A percentile compares a stretch with the other conserved stretches of the same genome.
Evolutionary conservation across 352 stramenopile species (phyloP).

Genomic region (Phytophthora meadii): DNA sequence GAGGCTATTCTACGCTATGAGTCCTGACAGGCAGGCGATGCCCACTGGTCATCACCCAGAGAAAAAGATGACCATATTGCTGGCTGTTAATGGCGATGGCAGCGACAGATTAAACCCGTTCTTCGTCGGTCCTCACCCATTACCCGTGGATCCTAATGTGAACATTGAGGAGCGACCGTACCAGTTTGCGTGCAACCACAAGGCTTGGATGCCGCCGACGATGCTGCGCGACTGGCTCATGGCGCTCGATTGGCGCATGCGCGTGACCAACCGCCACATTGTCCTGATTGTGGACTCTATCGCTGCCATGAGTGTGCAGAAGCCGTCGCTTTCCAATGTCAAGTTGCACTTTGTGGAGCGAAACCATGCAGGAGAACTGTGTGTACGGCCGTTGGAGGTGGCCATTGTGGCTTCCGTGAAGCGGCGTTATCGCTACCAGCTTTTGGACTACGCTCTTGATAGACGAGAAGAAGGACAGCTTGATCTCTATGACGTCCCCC

Average conservation of each 20-base stretch:
- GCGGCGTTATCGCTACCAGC: conserved; percentile 60
- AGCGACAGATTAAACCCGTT: conserved; percentile 77
- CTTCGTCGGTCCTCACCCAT: conserved; percentile 55
- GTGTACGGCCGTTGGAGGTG: conserved; percentile 49
- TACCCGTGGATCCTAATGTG: conserved; percentile 22
- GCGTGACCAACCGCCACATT: conserved; percentile 72
- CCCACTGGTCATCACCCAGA: conserved; percentile 37
- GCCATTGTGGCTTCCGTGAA: conserved; percentile 59
- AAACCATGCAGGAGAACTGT: conserved; percentile 46
- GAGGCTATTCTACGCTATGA: conserved; percentile 56
- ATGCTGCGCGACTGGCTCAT: conserved; percentile 83
- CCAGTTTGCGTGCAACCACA: conserved; percentile 76
- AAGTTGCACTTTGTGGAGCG: conserved; percentile 57
- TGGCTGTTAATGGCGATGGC: conserved; percentile 73
- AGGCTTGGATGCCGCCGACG: conserved; percentile 74
- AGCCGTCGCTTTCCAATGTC: conserved; percentile 68
- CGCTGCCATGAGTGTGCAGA: conserved; percentile 64
- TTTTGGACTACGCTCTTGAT: conserved; percentile 56
- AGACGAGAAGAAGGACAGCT: conserved; percentile 42
- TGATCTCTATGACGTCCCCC: conserved; percentile 51
- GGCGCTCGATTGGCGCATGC: conserved; percentile 81
- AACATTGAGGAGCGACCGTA: conserved; percentile 39
- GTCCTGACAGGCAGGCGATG: conserved; percentile 37
- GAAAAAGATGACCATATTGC: conserved; percentile 63
- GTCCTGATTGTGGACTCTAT: conserved; percentile 72